Evolutionary conservation across 2,329 filamentous ascomycete genomes (phyloP).

Genomic region (Verticillium dahliae): DNA sequence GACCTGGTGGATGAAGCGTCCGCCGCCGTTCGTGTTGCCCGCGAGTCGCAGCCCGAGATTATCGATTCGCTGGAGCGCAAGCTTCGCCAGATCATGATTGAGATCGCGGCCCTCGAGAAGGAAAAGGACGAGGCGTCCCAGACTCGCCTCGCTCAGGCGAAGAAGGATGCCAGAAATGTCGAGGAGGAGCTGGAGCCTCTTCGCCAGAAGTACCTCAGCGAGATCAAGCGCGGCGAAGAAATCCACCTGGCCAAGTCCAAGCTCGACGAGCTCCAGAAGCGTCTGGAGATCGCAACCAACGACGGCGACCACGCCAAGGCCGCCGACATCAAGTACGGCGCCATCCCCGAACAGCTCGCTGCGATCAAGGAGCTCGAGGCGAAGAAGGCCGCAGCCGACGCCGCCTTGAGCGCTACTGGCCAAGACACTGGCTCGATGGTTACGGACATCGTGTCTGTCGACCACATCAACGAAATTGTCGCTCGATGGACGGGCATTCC

Average conservation of each 20-base stretch:
- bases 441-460: slow-evolving; percentile 88
- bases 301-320: slow-evolving; percentile 78
- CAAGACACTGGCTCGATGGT: slow-evolving; percentile 66
- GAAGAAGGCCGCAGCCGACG: slow-evolving; percentile 74
- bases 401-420: slow-evolving; percentile 48
- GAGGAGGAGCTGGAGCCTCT: slow-evolving; percentile 88
- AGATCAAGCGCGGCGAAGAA: slow-evolving; percentile 83
- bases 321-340: slow-evolving; percentile 94
- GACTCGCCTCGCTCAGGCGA: slow-evolving; percentile 72
- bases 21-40: slow-evolving; percentile 88
- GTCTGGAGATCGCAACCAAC: slow-evolving; percentile 88
- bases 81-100: slow-evolving; percentile 86
- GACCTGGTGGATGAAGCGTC: slow-evolving; percentile 95
- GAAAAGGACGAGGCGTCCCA: slow-evolving; percentile 94
- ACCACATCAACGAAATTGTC: slow-evolving; percentile 99
- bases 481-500: slow-evolving; percentile 97
- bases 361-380: slow-evolving; percentile 76
- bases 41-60: slow-evolving; percentile 93
- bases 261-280: slow-evolving; percentile 83
- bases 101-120: slow-evolving; percentile 89
- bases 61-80: slow-evolving; percentile 91
- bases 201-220: slow-evolving; percentile 90
- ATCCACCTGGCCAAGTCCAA: slow-evolving; percentile 95
- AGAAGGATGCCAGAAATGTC: slow-evolving; percentile 87
- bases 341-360: slow-evolving; percentile 83